Base-by-base conservation (phyloP, 164 flowering plant genomes). In the Aristolochia fimbriata region DNA sequence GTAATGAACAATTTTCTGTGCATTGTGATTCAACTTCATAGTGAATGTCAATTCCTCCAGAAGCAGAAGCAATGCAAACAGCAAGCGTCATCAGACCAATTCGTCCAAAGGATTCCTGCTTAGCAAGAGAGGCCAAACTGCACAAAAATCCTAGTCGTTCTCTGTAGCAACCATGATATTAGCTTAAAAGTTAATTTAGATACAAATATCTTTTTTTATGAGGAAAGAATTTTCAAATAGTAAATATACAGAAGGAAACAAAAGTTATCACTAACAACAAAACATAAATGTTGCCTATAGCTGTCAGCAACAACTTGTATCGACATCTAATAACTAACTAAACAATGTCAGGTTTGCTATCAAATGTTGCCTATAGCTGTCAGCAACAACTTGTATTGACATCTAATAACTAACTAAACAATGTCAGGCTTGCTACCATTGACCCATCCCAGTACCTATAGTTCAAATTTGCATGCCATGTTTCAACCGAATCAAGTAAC, bases 41-140 rank as follows among this genome's bases (percentile, higher is more conserved):
- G 63, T 59, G 55, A 54, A 24, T n/a, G 52, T 64, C 61, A 59
- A 59, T 49, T 61, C 74, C 78, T 72, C 63, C 61, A 65, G 85
- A 83, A 60, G 81, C 72, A 30, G 93, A 78, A 66, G 83, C 76
- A 74, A 94, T 77, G 70, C 97, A 90, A 71, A 70, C 81, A 57
- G 86, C 80, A 70, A 94, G 80, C 54, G 91, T 68, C 95, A 91
- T 83, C 67, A 93, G 70, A 62, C 99, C 99, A 73, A 80, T 81
- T 72, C 99, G 80, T 60, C 96, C 83, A 72, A 90, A 87, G 58
- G 97, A 77, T 31, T 79, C 76, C 58, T 68, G 68, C 59, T 80
- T 88, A 37, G 81, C 76, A 57, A 74, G 47, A 47, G 91, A 80
- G 58, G 96, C 82, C 48, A 90, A 65, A 51, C 74, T 75, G 70